Percentiles rank a stretch among this genome's conserved stretches.
These are phyloP conservation scores for Saccharomycopsis javanensis DNA, from an alignment of 805 yeast genomes.

Conservation along the genomic window DNA sequence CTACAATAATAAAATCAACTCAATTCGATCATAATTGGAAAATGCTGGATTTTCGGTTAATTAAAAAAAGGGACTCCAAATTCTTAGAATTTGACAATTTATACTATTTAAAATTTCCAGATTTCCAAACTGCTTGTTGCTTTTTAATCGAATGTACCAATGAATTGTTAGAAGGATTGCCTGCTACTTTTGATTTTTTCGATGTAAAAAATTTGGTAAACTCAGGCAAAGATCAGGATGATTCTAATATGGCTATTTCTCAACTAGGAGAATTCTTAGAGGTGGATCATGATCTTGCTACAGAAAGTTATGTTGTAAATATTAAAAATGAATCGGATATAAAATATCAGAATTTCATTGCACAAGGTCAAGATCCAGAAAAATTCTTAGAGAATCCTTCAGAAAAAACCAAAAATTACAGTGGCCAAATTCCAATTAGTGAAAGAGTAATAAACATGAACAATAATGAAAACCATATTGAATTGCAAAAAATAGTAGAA, in stretches of 20 bases:
- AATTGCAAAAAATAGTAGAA: background rate
- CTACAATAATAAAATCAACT: background rate
- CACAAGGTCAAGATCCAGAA: constrained; percentile 1
- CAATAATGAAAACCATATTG: background rate
- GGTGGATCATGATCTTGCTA: background rate
- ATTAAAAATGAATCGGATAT: background rate
- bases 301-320: background rate
- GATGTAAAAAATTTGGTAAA: background rate
- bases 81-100: constrained; percentile 8
- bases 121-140: constrained; percentile 1
- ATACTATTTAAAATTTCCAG: constrained; percentile 11
- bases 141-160: background rate
- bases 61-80: constrained; percentile 9
- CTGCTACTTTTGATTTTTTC: background rate
- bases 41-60: constrained; percentile 3
- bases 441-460: background rate
- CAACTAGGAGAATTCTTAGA: background rate
- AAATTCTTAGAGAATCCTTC: background rate
- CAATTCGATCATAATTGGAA: constrained; percentile 3
- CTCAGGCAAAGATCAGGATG: background rate
- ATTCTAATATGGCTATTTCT: background rate
- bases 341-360: background rate
- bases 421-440: background rate
- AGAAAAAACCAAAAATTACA: background rate
- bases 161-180: background rate